Evolutionary conservation across 2,329 filamentous ascomycete species (phyloP), one percentile per base, ranked within the genome.

Genomic region (Colletotrichum kahawae): DNA sequence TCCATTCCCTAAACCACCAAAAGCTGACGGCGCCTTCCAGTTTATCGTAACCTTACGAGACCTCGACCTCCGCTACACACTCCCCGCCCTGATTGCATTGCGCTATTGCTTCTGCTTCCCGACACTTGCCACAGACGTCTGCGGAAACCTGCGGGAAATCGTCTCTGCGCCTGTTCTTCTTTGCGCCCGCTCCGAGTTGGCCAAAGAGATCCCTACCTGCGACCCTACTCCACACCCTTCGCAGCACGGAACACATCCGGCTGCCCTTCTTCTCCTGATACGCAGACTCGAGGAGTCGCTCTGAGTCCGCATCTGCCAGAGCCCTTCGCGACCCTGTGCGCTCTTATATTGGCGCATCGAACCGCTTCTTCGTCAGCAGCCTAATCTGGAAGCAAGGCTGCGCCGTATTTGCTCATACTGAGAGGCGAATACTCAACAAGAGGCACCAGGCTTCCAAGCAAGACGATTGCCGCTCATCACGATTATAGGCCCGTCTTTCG

Each of bases 21-120:
- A 67, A 51, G 73, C 69, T 75, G 73, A 75, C 73, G 69, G 69
- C 29, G 48, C 24, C 29, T 33, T 71, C 48, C 68, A 60, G 51
- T 33, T 48, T 27, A 73, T 65, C 64, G 63, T 65, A 56, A 73
- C 48, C 63, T 64, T 34, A 24, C 73, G 64, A 75, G 27, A 65
- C 57, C n/a, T 62, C 56, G 54, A 56, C 67, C 36, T 71, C 43
- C 27, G 21, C 34, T 54, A 54, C 13, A 36, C 71, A 27, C 48
- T 34, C 34, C 51, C n/a, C 31, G 57, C 57, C 63, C 64, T 59
- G 63, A 64, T 36, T 73, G 43, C 56, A 38, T 64, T 74, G 38
- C 54, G 65, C 56, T 73, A 27, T 51, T 33, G 43, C 67, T 74
- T 34, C 67, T n/a, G 43, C 62, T n/a, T 64, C 21, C 31, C 64